Base-by-base conservation (phyloP, 2,329 filamentous ascomycete species). In the Epichloe baconii region DNA sequence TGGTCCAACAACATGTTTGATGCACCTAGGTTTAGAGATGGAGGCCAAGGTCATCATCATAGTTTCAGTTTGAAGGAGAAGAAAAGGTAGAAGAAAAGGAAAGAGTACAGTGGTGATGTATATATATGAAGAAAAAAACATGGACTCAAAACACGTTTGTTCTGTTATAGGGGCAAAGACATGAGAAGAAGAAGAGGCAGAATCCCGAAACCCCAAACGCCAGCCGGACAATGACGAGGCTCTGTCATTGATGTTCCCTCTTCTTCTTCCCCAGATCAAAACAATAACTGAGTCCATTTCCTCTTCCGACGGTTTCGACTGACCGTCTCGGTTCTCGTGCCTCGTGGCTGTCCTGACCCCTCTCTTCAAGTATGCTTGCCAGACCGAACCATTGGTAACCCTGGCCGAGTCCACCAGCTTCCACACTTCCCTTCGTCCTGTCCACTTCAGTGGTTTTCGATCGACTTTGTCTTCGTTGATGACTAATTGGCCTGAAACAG, bases 321-420 rank as follows among this genome's bases (percentile, higher is more conserved):
- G 31, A 31, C 10, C 31, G 12, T 49, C 4, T 50, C 54, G 44
- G 8, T 55, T 49, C 40, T 58, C 55, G 38, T 12, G 61, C 56
- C n/a, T 44, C 44, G 35, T n/a, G 4, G 36, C 21, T 17, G 46
- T n/a, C 23, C 43, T 53, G 17, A 50, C 38, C 49, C 59, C 60
- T 37, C 51, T 62, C 49, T 70, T 72, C 17, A 73, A 59, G 43
- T 75, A 76, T 0, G 69, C 71, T 62, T 75, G 72, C 71, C 71
- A 71, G 2, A 75, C 68, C 42, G 65, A 62, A 8, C 71, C 69
- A 17, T 64, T 56, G 2, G 61, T 55, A 3, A 62, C 63, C 1
- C 62, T 55, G 4, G 60, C 61, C 11, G 69, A 64, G 55, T 75
- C 71, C 42, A 72, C 51, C 50, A 75, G 56, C 35, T 53, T 56